These are phyloP conservation scores for Trichoderma koningiopsis DNA, from an alignment of 2,329 filamentous ascomycete genomes.

Conservation along the genomic window DNA sequence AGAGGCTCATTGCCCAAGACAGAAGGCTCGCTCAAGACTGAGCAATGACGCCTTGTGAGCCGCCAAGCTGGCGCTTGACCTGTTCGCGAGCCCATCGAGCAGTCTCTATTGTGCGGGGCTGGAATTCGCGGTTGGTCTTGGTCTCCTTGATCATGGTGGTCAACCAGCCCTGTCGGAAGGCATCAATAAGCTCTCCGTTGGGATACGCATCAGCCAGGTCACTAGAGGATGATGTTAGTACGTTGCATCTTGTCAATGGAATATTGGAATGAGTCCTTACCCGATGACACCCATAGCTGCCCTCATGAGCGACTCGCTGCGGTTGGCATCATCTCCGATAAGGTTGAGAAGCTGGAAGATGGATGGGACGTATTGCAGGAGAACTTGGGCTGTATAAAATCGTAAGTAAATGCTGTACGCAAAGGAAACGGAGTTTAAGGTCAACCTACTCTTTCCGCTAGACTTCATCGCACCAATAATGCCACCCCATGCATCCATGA, in stretches of 20 bases:
- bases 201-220: constrained; percentile 94
- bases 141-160: constrained; percentile 89
- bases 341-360: constrained; percentile 86
- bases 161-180: constrained; percentile 90
- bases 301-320: constrained; percentile 87
- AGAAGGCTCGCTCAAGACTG: constrained; percentile 42
- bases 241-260: not conserved
- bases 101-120: constrained; percentile 83
- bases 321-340: constrained; percentile 80
- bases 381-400: constrained; percentile 58
- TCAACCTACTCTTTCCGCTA: constrained; percentile 70
- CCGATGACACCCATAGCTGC: constrained; percentile 98
- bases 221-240: constrained; percentile 48
- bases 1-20: not conserved
- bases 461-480: constrained; percentile 93
- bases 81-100: constrained; percentile 97
- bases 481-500: constrained; percentile 98
- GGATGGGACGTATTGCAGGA: constrained; percentile 76
- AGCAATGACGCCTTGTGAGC: constrained; percentile 53
- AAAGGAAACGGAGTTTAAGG: not conserved
- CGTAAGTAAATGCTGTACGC: constrained; percentile 36
- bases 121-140: constrained; percentile 84
- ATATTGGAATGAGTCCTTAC: constrained; percentile 54
- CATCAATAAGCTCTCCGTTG: constrained; percentile 78
- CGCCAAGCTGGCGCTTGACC: constrained; percentile 84